phyloP scores from a whole-genome alignment of 176 grass and related monocot species.

The Ensete ventricosum region DNA sequence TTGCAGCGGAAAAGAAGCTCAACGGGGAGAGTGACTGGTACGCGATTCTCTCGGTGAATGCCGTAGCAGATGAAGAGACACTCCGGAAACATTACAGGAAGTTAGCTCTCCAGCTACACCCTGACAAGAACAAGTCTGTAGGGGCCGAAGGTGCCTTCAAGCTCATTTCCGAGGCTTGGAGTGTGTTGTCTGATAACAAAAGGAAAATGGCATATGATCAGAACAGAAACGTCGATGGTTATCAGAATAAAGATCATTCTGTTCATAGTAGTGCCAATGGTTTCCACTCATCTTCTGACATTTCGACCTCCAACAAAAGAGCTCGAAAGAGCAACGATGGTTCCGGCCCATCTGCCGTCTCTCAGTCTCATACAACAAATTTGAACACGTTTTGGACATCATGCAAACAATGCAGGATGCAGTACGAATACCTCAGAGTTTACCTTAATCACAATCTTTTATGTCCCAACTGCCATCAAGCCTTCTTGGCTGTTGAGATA shows the following conservation, averaged over 20 bases:
- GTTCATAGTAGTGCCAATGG: conserved; percentile 43
- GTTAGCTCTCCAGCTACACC: conserved; percentile 67
- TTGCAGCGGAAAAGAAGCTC: conserved; percentile 40
- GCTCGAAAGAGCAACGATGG: conserved; percentile 34
- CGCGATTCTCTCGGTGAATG: conserved; percentile 46
- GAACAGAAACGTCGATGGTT: conserved; percentile 31
- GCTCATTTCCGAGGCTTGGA: conserved; percentile 70
- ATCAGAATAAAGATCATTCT: conserved; percentile 27
- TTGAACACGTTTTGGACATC: conserved; percentile 81
- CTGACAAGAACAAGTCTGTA: conserved; percentile 80
- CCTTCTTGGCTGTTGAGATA: conserved; percentile 73
- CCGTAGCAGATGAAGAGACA: conserved; percentile 68
- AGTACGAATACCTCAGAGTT: conserved; percentile 82
- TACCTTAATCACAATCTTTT: conserved; percentile 89
- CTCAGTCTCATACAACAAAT: conserved; percentile 30
- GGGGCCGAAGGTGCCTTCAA: conserved; percentile 74
- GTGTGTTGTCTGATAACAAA: conserved; percentile 65
- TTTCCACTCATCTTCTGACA: conserved; percentile 25
- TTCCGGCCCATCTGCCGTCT: conserved; percentile 16
- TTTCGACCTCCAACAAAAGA: conserved; percentile 47
- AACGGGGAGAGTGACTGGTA: conserved; percentile 74
- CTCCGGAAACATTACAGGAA: conserved; percentile 82
- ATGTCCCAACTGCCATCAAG: conserved; percentile 78
- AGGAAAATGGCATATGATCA: conserved; percentile 64
- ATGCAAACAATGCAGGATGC: conserved; percentile 81